Evolutionary conservation across 345 rosid species (phyloP), one percentile per base, ranked within the genome.

Genomic region (Reutealis trisperma): DNA sequence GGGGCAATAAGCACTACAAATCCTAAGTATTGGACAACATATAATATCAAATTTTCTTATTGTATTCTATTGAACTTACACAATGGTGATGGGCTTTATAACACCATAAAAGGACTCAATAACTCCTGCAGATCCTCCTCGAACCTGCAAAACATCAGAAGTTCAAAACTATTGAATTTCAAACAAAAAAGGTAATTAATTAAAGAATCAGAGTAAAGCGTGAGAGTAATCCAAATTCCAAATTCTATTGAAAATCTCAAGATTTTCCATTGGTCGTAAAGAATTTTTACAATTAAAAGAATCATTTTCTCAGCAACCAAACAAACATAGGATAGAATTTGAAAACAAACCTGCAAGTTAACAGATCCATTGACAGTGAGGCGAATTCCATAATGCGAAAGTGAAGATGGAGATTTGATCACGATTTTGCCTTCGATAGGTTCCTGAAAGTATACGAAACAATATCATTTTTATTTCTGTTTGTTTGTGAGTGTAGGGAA

Each of bases 91-190:
- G 22, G 99, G 99, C 81, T 89, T 93, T 78, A 95, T 78, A 61
- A 86, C 96, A 44, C 97, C 96, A 76, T 90, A 92, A 15, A 91
- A 77, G 4, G 98, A 87, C 82, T 95, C 98, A 47, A 95, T 84
- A 51, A 95, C 90, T 22, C 98, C 98, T 2, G 97, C 96, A 30
- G 99, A 86, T 74, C 97, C 97, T 86, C 99, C 93, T 30, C 97
- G 92, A 77, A 91, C 89, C 98, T 94, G 75, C 22, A 79, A 37
- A 72, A 59, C 65, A 57, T 1, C 61, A 34, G 6, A 18, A 54
- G 59, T 19, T 54, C 25, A 12, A 73, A 67, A 4, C 25, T 41
- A 27, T 27, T 27, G 6, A 37, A 5, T 37, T 37, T 37, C 41
- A 37, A 37, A 37, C 6, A 37, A 47, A 47, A 37, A 37, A 5